Conservation (phyloP, 495 filamentous ascomycete genomes). For the Jackrogersella minutella region DNA sequence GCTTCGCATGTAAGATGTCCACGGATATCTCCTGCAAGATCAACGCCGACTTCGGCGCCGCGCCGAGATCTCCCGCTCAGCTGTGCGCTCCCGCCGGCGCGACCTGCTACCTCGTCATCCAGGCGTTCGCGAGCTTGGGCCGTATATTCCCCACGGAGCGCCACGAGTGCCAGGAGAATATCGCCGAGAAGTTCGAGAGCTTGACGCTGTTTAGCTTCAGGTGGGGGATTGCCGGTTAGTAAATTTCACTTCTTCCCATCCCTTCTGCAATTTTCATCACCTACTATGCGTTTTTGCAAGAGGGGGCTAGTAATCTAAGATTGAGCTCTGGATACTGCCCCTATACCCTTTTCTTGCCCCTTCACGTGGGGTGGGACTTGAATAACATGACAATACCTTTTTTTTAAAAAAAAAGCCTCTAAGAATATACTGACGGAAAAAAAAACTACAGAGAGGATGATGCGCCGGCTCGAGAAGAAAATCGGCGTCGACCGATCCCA, state of each 20-base stretch:
- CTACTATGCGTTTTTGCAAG: no score
- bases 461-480: slow-evolving; percentile 42
- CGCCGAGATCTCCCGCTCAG: slow-evolving; percentile 31
- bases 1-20: slow-evolving; percentile 47
- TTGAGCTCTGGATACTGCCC: no score
- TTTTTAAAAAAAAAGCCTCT: no score
- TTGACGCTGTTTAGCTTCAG: slow-evolving; percentile 42
- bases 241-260: not conserved
- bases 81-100: slow-evolving; percentile 45
- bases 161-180: slow-evolving; percentile 32
- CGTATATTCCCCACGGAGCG: slow-evolving; percentile 41
- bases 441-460: slow-evolving; percentile 40
- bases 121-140: slow-evolving; percentile 29
- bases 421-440: no score
- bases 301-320: no score
- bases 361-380: no score
- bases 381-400: no score
- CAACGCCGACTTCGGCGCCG: slow-evolving; percentile 36
- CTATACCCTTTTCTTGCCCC: no score
- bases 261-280: no score
- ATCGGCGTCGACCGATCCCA: slow-evolving; percentile 33
- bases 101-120: slow-evolving; percentile 42
- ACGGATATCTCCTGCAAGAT: slow-evolving; percentile 46
- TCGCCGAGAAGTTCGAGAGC: slow-evolving; percentile 47
- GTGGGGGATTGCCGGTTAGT: slow-evolving; percentile 46